These are phyloP conservation scores for Papiliotrema terrestris DNA, from an alignment of 1,284 basidiomycete genomes.

Conservation along the genomic window DNA sequence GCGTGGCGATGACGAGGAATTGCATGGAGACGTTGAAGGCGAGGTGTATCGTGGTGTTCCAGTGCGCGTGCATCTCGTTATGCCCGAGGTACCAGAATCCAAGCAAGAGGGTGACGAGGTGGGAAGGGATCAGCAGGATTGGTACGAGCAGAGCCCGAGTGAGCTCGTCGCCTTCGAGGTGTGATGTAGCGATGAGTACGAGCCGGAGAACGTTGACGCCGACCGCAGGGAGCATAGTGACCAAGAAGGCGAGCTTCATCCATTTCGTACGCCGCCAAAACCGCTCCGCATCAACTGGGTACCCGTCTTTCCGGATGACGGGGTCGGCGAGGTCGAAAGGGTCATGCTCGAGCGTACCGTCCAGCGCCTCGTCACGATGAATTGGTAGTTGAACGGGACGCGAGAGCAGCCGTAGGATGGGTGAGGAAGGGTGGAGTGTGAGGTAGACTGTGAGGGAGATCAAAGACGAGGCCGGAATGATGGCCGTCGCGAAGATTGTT, in stretches of 20 bases:
- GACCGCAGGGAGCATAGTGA: slow-evolving; percentile 34
- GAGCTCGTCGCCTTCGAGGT: slow-evolving; percentile 8
- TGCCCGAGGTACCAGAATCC: slow-evolving; percentile 58
- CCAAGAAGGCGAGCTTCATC: slow-evolving; percentile 27
- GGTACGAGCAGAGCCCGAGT: slow-evolving; percentile 31
- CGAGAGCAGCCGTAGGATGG: slow-evolving; percentile 14
- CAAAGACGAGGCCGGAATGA: slow-evolving; percentile 35
- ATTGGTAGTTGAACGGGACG: slow-evolving; percentile 29
- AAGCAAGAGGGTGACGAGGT: slow-evolving; percentile 61
- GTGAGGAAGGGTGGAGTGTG: slow-evolving; percentile 31
- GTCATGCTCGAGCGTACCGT: slow-evolving; percentile 52
- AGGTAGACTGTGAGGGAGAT: slow-evolving; percentile 39
- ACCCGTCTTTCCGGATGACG: slow-evolving; percentile 68
- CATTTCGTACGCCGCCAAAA: slow-evolving; percentile 57
- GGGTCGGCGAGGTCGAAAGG: slow-evolving; percentile 72
- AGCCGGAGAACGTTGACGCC: slow-evolving; percentile 27
- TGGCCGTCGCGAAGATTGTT: slow-evolving; percentile 26
- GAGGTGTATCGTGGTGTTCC: slow-evolving; percentile 63
- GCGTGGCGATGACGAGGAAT: slow-evolving; percentile 49
- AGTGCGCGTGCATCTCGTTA: slow-evolving; percentile 56
- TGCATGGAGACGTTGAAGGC: slow-evolving; percentile 59
- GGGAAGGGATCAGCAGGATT: slow-evolving; percentile 57
- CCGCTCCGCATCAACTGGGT: slow-evolving; percentile 63
- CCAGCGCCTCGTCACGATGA: slow-evolving; percentile 27
- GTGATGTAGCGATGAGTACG: slow-evolving; percentile 29